Evolutionary conservation across 352 stramenopile species (phyloP).

Genomic region (Phytopythium vexans): DNA sequence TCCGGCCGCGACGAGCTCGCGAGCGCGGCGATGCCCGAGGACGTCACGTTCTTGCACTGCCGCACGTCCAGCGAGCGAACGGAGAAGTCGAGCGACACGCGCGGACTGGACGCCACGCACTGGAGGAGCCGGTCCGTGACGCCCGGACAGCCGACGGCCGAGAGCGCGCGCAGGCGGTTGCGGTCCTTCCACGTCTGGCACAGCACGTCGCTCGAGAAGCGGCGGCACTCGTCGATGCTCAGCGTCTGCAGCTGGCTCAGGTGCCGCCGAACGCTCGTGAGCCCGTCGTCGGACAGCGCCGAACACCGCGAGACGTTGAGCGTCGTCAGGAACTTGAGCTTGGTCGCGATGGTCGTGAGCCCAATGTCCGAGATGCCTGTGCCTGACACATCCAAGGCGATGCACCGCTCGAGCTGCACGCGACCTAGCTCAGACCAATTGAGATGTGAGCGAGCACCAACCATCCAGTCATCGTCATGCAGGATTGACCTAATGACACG

Average conservation of each 20-base stretch:
- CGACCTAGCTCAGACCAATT: background rate
- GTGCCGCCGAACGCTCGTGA: constrained; percentile 39
- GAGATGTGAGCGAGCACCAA: background rate
- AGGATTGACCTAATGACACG: constrained; percentile 3
- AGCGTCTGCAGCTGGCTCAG: constrained; percentile 44
- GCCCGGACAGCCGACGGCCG: constrained; percentile 31
- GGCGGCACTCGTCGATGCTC: constrained; percentile 53
- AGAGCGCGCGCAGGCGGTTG: constrained; percentile 40
- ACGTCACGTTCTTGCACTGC: constrained; percentile 63
- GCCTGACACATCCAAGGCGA: constrained; percentile 19
- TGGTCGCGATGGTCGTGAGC: constrained; percentile 12
- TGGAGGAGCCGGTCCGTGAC: constrained; percentile 59
- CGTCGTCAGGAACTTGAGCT: constrained; percentile 22
- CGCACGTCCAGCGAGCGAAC: constrained; percentile 45
- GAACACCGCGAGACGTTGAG: constrained; percentile 42
- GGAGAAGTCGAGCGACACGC: constrained; percentile 13
- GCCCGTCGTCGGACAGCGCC: constrained; percentile 48
- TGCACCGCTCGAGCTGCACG: constrained; percentile 5
- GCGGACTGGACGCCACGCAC: constrained; percentile 48
- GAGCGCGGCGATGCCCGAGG: constrained; percentile 53
- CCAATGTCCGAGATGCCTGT: constrained; percentile 26
- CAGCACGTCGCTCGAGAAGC: constrained; percentile 50
- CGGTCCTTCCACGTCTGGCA: constrained; percentile 60
- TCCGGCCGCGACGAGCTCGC: constrained; percentile 28
- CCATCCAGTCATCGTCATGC: background rate